Percentiles rank a stretch among this genome's conserved stretches.
Evolutionary conservation across 139 green algal genomes (phyloP).

Genomic region (Chlamydomonas sphaeroides): DNA sequence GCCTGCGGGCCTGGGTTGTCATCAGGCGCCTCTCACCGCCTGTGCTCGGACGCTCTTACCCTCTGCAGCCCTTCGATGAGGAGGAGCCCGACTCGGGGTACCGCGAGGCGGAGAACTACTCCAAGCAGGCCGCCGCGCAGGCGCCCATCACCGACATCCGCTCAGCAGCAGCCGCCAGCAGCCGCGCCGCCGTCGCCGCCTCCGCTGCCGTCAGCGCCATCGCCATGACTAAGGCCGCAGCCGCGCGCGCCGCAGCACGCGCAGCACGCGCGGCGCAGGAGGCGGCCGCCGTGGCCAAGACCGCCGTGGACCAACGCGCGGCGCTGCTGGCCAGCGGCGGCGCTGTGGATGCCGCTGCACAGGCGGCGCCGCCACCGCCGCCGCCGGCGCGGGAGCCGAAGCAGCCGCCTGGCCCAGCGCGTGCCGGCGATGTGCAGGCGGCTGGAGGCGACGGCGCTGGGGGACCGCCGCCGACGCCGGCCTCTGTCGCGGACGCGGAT

Average conservation of each 20-base stretch:
- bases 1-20: too few relatives aligned
- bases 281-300: slow-evolving; percentile 38
- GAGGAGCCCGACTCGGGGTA: slow-evolving; percentile 77
- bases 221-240: slow-evolving; percentile 88
- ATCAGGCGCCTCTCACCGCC: too few relatives aligned
- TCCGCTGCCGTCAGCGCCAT: slow-evolving; percentile 84
- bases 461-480: too few relatives aligned
- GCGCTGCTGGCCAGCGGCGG: slow-evolving; percentile 27
- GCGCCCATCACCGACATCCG: slow-evolving; percentile 86
- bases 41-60: too few relatives aligned
- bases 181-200: slow-evolving; percentile 86
- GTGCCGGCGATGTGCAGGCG: too few relatives aligned
- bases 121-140: slow-evolving; percentile 23
- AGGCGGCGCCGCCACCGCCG: neutral
- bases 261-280: slow-evolving; percentile 51
- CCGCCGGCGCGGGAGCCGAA: too few relatives aligned
- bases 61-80: slow-evolving; percentile 70
- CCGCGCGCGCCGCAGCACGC: slow-evolving; percentile 79
- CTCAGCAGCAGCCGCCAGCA: slow-evolving; percentile 83
- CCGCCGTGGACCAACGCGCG: slow-evolving; percentile 22
- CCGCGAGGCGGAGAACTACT: slow-evolving; percentile 70
- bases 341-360: slow-evolving; percentile 5
- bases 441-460: neutral
- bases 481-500: too few relatives aligned
- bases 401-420: neutral